Evolutionary conservation across 768 basidiomycete species (phyloP).

Genomic region (Suillus fuscotomentosus): DNA sequence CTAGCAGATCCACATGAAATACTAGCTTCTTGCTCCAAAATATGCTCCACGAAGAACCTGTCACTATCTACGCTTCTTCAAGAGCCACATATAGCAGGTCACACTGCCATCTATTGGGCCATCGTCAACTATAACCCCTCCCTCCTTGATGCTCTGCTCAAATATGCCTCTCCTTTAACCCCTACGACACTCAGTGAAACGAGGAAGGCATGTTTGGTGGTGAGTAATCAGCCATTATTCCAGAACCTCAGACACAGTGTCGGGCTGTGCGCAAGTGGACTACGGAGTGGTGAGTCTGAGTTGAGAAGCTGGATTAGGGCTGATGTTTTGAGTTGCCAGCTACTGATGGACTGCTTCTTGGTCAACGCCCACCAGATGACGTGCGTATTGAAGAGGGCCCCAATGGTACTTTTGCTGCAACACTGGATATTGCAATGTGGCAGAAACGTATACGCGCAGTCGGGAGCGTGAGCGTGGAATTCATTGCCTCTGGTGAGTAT

Average conservation of each 20-base stretch:
- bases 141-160: constrained; percentile 51
- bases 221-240: constrained; percentile 26
- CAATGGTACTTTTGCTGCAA: constrained; percentile 48
- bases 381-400: constrained; percentile 49
- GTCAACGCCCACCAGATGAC: constrained; percentile 46
- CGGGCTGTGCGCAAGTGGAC: constrained; percentile 16
- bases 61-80: constrained; percentile 31
- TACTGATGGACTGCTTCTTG: constrained; percentile 45
- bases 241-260: constrained; percentile 24
- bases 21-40: constrained; percentile 59
- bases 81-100: constrained; percentile 19
- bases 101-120: constrained; percentile 32
- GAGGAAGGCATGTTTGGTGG: constrained; percentile 58
- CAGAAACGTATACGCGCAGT: constrained; percentile 70
- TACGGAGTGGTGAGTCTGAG: constrained; percentile 18
- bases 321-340: constrained; percentile 10
- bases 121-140: constrained; percentile 34
- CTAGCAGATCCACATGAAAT: constrained; percentile 29
- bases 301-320: not conserved
- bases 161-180: constrained; percentile 44
- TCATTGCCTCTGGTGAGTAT: constrained; percentile 48
- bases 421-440: constrained; percentile 55
- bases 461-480: constrained; percentile 57
- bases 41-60: constrained; percentile 52
- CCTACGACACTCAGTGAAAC: constrained; percentile 54